A percentile compares a stretch with the other conserved stretches of the same genome.
These are phyloP conservation scores for Solanum sitiens DNA, from an alignment of 257 asterid species.

Conservation along the genomic window DNA sequence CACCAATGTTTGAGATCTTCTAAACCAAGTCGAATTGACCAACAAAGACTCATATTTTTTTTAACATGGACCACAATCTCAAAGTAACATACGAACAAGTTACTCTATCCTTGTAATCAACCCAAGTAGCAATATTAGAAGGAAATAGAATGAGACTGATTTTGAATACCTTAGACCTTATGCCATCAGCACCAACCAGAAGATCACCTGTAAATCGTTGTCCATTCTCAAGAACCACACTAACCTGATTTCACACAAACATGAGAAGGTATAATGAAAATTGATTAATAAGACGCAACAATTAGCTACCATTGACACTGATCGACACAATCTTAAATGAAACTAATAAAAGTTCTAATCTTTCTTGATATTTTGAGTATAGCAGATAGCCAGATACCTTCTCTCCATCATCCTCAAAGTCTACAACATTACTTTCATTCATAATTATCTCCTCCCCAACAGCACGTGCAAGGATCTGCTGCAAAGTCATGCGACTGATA, in stretches of 20 bases:
- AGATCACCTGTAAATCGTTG: conserved; percentile 67
- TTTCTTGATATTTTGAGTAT: neutral
- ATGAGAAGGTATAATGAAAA: neutral
- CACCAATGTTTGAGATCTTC: neutral
- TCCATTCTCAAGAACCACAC: conserved; percentile 71
- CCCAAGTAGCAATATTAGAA: neutral
- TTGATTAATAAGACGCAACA: neutral
- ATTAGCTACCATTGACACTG: neutral
- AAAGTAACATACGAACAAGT: neutral
- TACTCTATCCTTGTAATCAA: neutral
- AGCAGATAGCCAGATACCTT: conserved; percentile 29
- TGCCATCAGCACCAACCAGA: conserved; percentile 97
- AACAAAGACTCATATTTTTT: neutral
- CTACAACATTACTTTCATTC: conserved; percentile 73
- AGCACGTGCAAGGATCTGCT: conserved; percentile 78
- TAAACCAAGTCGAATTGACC: neutral
- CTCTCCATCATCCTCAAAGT: conserved; percentile 63
- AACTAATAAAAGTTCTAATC: neutral
- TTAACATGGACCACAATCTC: neutral
- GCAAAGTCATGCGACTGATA: conserved; percentile 82
- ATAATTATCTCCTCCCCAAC: conserved; percentile 68
- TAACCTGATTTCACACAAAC: conserved; percentile 37
- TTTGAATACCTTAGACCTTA: conserved; percentile 69
- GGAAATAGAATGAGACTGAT: neutral
- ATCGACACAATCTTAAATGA: neutral